Conservation (phyloP, 176 grass and related monocot genomes). For the Elymus sibiricus region DNA sequence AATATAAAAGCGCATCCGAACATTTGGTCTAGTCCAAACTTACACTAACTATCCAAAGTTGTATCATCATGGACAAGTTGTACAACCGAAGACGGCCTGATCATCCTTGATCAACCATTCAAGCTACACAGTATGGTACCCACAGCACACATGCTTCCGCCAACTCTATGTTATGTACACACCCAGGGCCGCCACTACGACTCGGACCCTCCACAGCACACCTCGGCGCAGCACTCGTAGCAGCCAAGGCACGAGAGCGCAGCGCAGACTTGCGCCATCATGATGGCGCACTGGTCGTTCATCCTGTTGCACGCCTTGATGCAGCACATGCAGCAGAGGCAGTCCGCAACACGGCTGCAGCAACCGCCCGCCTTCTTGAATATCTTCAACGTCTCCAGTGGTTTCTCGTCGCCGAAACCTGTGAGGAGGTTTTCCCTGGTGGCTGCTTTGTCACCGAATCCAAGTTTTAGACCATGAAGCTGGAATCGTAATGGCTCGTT, state of each 20-base stretch:
- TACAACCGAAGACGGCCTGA: conserved; percentile 12
- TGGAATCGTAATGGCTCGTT: conserved; percentile 10
- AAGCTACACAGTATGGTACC: not conserved
- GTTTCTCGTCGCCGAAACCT: conserved; percentile 39
- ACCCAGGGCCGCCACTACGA: conserved; percentile 11
- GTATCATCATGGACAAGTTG: not conserved
- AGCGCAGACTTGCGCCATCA: conserved; percentile 53
- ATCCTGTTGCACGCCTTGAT: conserved; percentile 69
- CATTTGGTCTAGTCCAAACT: not conserved
- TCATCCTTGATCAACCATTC: conserved; percentile 20
- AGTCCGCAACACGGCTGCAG: conserved; percentile 49
- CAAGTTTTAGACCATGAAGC: conserved; percentile 46
- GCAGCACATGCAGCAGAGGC: conserved; percentile 77
- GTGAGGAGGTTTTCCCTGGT: conserved; percentile 55
- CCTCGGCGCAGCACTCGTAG: conserved; percentile 65
- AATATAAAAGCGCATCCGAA: not conserved
- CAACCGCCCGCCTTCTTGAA: conserved; percentile 55
- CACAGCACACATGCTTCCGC: not conserved
- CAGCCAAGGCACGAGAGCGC: conserved; percentile 79
- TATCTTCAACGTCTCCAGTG: conserved; percentile 40
- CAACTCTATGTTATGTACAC: conserved; percentile 37
- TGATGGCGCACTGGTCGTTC: conserved; percentile 71
- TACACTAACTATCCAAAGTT: not conserved
- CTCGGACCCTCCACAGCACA: conserved; percentile 55
- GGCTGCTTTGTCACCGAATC: conserved; percentile 66